Base-by-base conservation (phyloP, 371 early-diverging fungal genomes). In the Saksenaea vasiformis region DNA sequence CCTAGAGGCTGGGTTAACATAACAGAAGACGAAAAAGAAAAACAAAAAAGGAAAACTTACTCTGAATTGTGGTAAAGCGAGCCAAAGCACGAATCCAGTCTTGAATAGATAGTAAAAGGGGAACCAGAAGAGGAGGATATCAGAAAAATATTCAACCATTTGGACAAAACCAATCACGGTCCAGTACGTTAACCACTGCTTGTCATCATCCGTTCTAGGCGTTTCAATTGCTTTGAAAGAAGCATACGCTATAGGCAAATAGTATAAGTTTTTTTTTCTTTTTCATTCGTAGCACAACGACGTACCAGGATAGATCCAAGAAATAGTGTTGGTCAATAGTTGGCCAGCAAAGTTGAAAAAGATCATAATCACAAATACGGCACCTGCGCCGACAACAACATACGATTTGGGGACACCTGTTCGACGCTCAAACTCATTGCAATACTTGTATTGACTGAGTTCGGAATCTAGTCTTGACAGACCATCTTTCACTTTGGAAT, bases 21-120 rank as follows among this genome's bases (percentile, higher is more conserved):
- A 13, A 43, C 56, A 35, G 19, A 28, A 15, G 10, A 47, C 44
- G 8, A 44, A 17, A 27, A 28, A 15, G 10, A 47, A 60, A 19
- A 44, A 17, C 5, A 14, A 44, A 44, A 51, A 26, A 15, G 14
- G 22, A 54, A 13, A n/a, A 72, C 85, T 72, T 84, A 91, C 92
- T 67, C 85, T 70, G 72, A 90, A 90, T 66, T 86, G 85, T 64
- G 96, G 96, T 61, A 91, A 68, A 72, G 88, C 76, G 38, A 96
- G 86, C 88, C 91, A 98, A 56, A 96, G 74, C 67, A 96, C 78
- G 62, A 95, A 78, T 13, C 85, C 71, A 17, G 95, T 90, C 87
- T 98, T 98, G 87, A 95, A 83, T 62, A 90, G 73, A 77, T 91
- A 96, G 85, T 96, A 98, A 80, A 97, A 92, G 56, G 96, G 95